Conservation (phyloP, 2,329 filamentous ascomycete genomes). For the Akanthomyces dipterigenus region DNA sequence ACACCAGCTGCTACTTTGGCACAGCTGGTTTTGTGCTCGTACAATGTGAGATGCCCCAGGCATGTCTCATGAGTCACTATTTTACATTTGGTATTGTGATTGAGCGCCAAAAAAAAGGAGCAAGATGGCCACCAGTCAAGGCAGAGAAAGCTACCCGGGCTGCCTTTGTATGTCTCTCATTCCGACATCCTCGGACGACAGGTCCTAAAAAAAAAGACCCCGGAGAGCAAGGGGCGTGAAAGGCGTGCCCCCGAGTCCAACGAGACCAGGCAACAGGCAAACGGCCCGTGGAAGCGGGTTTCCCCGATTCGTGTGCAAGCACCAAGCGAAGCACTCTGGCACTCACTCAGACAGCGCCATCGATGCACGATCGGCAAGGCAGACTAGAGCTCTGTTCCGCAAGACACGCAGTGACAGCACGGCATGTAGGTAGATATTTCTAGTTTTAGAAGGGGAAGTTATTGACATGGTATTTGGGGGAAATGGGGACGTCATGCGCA, state of each 20-base stretch:
- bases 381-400: not conserved
- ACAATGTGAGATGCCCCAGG: not conserved
- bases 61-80: not conserved
- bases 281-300: not conserved
- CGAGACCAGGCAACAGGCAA: not conserved
- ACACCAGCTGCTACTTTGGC: slow-evolving; percentile 3
- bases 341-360: not conserved
- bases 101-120: too few species aligned
- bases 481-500: too few species aligned
- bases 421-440: too few species aligned
- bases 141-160: too few species aligned
- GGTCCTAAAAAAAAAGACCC: not conserved
- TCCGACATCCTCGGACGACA: not conserved
- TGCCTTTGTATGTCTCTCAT: not conserved
- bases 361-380: not conserved
- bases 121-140: too few species aligned
- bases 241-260: not conserved
- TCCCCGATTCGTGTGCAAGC: not conserved
- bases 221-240: not conserved
- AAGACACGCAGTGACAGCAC: too few species aligned
- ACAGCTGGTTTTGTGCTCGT: not conserved
- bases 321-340: not conserved
- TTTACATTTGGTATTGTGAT: not conserved
- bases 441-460: too few species aligned
- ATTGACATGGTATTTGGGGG: too few species aligned